A percentile compares a stretch with the other conserved stretches of the same genome.
These are phyloP conservation scores for Daucus carota DNA, from an alignment of 129 eudicot genomes.

Conservation along the genomic window DH1_v3.0 NC_030384.2:42088501-42089000, in stretches of 20 bases:
- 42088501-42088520: conserved; percentile 10
- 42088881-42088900: too few species aligned
- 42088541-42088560: conserved; percentile 15
- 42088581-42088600: conserved; percentile 15
- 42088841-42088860: too few species aligned
- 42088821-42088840: background rate
- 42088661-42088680: background rate
- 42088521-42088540: conserved; percentile 2
- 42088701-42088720: background rate
- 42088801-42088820: background rate
- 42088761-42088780: background rate
- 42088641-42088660: background rate
- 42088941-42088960: too few species aligned
- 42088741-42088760: background rate
- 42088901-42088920: too few species aligned
- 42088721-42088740: background rate
- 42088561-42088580: background rate
- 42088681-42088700: background rate
- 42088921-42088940: too few species aligned
- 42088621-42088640: background rate
- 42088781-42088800: background rate
- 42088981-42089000: background rate
- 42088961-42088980: too few species aligned
- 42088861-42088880: too few species aligned
- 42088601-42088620: conserved; percentile 17